A percentile compares a stretch with the other conserved stretches of the same genome.
These are phyloP conservation scores for Fraxinus platypoda DNA, from an alignment of 305 asterid species.

Conservation along the genomic window DNA sequence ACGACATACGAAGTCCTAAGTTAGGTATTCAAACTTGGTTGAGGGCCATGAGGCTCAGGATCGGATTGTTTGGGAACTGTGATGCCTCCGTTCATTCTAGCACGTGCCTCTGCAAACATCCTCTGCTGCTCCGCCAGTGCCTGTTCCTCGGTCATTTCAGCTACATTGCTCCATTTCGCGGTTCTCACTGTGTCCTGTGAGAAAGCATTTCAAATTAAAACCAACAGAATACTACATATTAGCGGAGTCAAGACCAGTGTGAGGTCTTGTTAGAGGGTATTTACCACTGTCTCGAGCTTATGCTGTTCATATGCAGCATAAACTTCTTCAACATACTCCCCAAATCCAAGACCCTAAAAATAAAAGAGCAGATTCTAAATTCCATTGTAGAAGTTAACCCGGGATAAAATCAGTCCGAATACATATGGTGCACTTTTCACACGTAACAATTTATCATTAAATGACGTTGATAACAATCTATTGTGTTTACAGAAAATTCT, in stretches of 20 bases:
- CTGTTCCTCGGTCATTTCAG: conserved; percentile 96
- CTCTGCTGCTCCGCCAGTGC: conserved; percentile 94
- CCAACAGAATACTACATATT: neutral
- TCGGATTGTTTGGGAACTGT: conserved; percentile 54
- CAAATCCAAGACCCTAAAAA: conserved; percentile 83
- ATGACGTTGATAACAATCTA: neutral
- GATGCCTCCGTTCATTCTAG: conserved; percentile 77
- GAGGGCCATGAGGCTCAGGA: conserved; percentile 34
- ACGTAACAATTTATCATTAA: neutral
- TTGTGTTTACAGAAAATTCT: neutral
- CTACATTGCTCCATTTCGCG: conserved; percentile 72
- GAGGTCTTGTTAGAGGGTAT: neutral
- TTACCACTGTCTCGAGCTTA: conserved; percentile 77
- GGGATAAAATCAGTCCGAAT: neutral
- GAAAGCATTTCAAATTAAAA: conserved; percentile 18
- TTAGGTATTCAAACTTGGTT: conserved; percentile 37
- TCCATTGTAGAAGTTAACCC: neutral
- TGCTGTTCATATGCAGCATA: conserved; percentile 94
- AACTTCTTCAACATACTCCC: conserved; percentile 87
- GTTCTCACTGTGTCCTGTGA: conserved; percentile 73
- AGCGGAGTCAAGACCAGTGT: neutral
- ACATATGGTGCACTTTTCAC: neutral
- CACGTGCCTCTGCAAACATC: conserved; percentile 98
- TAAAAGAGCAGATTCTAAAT: conserved; percentile 11
- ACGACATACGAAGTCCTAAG: neutral